phyloP scores from a whole-genome alignment of 1,284 basidiomycete species.

The Irpex sp. region DNA sequence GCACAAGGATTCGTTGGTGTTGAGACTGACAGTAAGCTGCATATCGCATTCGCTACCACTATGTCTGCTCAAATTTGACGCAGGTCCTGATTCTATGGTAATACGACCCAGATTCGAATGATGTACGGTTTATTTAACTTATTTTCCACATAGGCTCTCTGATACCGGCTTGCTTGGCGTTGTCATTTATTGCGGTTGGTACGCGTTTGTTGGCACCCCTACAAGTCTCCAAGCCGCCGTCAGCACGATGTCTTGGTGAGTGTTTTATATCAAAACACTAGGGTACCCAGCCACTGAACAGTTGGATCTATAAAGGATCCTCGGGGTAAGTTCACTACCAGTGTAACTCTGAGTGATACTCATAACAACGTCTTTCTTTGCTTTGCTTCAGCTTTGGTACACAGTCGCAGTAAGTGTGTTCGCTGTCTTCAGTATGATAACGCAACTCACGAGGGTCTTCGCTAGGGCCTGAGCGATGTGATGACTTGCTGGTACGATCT shows the following conservation, averaged over 20 bases:
- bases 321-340: background rate
- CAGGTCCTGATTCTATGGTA: background rate
- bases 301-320: background rate
- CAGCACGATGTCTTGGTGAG: background rate
- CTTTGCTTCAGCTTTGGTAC: background rate
- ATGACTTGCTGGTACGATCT: background rate
- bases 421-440: background rate
- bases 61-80: background rate
- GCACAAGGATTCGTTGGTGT: background rate
- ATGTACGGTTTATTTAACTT: background rate
- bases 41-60: too few species aligned
- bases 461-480: background rate
- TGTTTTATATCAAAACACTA: background rate
- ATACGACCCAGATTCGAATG: background rate
- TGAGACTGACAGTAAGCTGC: background rate
- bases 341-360: background rate
- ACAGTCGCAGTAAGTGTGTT: background rate
- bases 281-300: too few species aligned
- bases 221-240: background rate
- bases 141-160: background rate
- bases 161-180: background rate
- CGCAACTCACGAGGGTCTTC: background rate
- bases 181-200: background rate
- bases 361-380: background rate
- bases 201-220: background rate